phyloP scores from a whole-genome alignment of 495 filamentous ascomycete species.

The Neurospora pannonica region DNA sequence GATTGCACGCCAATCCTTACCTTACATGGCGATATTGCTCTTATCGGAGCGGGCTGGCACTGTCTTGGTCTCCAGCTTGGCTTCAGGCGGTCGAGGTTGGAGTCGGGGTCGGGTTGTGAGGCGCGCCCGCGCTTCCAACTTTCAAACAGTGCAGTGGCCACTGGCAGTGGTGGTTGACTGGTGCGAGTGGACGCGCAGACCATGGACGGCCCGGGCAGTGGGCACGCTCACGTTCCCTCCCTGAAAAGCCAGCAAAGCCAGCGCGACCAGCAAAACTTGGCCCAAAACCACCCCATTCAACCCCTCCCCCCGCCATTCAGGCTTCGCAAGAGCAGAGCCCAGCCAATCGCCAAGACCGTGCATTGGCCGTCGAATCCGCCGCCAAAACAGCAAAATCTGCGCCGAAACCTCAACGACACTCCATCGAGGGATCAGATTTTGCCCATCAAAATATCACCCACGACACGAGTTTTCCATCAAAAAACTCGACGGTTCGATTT shows the following conservation, averaged over 20 bases:
- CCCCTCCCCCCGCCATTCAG: background rate
- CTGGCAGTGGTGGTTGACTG: background rate
- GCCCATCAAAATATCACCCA: slow-evolving; percentile 50
- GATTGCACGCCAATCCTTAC: background rate
- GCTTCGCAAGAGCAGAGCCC: background rate
- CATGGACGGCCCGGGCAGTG: background rate
- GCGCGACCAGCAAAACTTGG: background rate
- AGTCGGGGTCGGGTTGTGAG: background rate
- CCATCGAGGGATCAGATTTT: slow-evolving; percentile 46
- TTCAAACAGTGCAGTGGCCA: background rate
- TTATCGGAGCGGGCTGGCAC: background rate
- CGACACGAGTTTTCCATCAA: slow-evolving; percentile 39
- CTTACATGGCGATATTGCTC: background rate
- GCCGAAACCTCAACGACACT: slow-evolving; percentile 54
- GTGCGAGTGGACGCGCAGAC: background rate
- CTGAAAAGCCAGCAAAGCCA: background rate
- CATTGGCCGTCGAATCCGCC: slow-evolving; percentile 16
- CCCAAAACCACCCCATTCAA: background rate
- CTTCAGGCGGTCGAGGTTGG: background rate
- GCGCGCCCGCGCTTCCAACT: background rate
- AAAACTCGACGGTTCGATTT: slow-evolving; percentile 47
- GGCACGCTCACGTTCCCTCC: background rate
- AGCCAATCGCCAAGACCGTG: slow-evolving; percentile 21
- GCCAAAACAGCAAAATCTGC: slow-evolving; percentile 37
- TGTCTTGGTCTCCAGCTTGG: background rate